These are phyloP conservation scores for Microglena sp. DNA, from an alignment of 139 green algal genomes.

Conservation along the genomic window DNA sequence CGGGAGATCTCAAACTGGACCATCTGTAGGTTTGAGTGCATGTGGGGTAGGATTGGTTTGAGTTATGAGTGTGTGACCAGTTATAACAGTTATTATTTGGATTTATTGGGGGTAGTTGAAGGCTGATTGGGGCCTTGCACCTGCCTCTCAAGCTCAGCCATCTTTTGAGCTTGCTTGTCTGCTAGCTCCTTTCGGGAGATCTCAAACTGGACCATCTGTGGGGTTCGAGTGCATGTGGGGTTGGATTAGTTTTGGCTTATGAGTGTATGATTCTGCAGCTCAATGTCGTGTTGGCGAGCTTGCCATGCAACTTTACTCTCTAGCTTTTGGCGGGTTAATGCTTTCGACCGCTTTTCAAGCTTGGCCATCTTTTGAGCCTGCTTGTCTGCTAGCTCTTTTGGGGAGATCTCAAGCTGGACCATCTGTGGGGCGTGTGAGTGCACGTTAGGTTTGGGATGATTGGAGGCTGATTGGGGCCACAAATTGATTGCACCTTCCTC, in stretches of 20 bases:
- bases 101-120: too few species aligned
- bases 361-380: slow-evolving; percentile 51
- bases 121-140: too few species aligned
- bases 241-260: too few species aligned
- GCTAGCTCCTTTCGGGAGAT: slow-evolving; percentile 55
- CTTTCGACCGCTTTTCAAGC: slow-evolving; percentile 42
- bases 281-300: slow-evolving; percentile 54
- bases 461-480: too few species aligned
- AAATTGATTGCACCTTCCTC: too few species aligned
- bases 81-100: too few species aligned
- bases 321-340: slow-evolving; percentile 42
- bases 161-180: slow-evolving; percentile 51
- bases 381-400: slow-evolving; percentile 57
- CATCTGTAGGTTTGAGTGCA: too few species aligned
- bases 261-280: slow-evolving; percentile 59
- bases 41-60: too few species aligned
- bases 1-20: slow-evolving; percentile 56
- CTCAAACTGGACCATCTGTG: slow-evolving; percentile 68
- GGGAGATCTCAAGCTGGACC: slow-evolving; percentile 53
- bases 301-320: slow-evolving; percentile 54
- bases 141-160: slow-evolving; percentile 41
- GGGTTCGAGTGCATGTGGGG: too few species aligned
- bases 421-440: too few species aligned
- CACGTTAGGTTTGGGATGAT: too few species aligned
- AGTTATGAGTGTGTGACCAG: too few species aligned